Evolutionary conservation across 768 basidiomycete species (phyloP).

Genomic region (Mycena sanguinolenta): DNA sequence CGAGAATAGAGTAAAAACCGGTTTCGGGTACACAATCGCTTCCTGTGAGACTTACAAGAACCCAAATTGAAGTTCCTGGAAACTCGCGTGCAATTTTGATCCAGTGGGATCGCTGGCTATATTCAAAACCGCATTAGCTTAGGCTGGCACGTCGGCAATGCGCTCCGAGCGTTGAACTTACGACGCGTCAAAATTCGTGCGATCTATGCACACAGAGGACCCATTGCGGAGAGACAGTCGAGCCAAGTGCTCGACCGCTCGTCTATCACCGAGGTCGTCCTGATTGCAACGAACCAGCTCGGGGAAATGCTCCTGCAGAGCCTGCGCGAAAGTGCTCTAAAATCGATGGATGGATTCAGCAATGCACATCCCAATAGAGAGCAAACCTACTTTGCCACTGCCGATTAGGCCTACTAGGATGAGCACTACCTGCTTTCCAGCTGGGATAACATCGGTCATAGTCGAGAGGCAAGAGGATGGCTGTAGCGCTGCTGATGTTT

Average conservation of each 20-base stretch:
- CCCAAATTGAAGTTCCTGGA: slow-evolving; percentile 74
- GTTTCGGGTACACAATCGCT: not conserved
- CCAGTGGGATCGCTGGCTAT: slow-evolving; percentile 82
- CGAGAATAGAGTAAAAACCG: slow-evolving; percentile 23
- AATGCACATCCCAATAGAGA: not conserved
- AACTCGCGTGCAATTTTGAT: slow-evolving; percentile 78
- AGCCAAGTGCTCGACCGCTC: slow-evolving; percentile 73
- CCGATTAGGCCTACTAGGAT: slow-evolving; percentile 83
- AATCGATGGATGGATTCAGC: not conserved
- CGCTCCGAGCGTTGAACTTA: slow-evolving; percentile 50
- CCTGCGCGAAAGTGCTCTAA: slow-evolving; percentile 77
- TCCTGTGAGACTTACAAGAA: slow-evolving; percentile 57
- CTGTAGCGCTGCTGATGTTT: not conserved
- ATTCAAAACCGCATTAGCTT: not conserved
- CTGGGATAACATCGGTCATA: slow-evolving; percentile 16
- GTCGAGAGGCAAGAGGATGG: not conserved
- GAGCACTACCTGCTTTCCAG: slow-evolving; percentile 66
- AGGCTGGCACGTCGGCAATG: not conserved
- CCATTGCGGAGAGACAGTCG: slow-evolving; percentile 65
- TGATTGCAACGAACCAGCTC: slow-evolving; percentile 81
- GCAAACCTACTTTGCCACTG: slow-evolving; percentile 73
- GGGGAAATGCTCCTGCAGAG: slow-evolving; percentile 73
- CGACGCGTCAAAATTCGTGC: slow-evolving; percentile 80
- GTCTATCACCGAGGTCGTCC: slow-evolving; percentile 81
- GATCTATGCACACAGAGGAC: slow-evolving; percentile 83